Evolutionary conservation across 441 rosid genomes (phyloP).

Genomic region (Euphorbia celastroides): DNA sequence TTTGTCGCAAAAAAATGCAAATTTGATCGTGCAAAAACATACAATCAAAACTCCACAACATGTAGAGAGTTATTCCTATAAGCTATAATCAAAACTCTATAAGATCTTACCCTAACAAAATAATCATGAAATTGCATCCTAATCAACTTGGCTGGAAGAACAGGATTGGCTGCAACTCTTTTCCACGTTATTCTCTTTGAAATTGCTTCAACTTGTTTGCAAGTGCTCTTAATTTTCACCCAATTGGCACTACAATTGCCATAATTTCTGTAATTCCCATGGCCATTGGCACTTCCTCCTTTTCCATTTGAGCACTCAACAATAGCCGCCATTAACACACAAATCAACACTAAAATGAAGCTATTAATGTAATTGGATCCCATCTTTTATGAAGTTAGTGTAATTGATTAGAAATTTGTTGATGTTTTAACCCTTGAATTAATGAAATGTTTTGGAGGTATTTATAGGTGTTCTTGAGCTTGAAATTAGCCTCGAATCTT

Average conservation of each 20-base stretch:
- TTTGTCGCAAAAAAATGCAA: no score
- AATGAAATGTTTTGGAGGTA: no score
- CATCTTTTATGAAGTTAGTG: no score
- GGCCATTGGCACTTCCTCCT: background rate
- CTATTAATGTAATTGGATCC: no score
- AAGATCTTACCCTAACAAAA: constrained; percentile 18
- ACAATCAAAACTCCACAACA: no score
- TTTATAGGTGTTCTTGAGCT: no score
- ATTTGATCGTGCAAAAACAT: no score
- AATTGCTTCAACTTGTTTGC: constrained; percentile 17
- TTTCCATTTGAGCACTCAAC: constrained; percentile 6
- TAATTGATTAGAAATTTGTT: no score
- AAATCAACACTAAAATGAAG: background rate
- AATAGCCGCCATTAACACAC: background rate
- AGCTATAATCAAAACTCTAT: background rate
- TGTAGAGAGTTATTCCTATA: no score
- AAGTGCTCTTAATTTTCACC: background rate
- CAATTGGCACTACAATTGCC: no score
- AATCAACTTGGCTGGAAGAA: constrained; percentile 21
- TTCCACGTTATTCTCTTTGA: constrained; percentile 17
- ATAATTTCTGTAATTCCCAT: background rate
- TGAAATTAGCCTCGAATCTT: no score
- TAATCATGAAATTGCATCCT: constrained; percentile 27
- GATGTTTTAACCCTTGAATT: no score
- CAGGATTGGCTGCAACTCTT: constrained; percentile 15